phyloP scores from a whole-genome alignment of 768 basidiomycete species.

The Mrakia gelida region DNA sequence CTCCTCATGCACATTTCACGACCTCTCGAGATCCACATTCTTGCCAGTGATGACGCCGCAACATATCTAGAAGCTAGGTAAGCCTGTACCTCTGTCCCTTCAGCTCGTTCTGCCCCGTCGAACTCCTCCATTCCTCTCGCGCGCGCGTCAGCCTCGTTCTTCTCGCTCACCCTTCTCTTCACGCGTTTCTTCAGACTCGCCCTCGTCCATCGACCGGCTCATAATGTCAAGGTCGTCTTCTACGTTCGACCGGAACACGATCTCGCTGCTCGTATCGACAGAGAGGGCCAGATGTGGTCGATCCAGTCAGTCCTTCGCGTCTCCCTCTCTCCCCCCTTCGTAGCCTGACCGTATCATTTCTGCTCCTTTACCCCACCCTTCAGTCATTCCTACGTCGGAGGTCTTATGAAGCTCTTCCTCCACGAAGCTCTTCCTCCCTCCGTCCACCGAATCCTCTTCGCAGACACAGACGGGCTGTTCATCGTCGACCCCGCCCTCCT shows the following conservation, averaged over 20 bases:
- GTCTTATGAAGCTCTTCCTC: conserved; percentile 14
- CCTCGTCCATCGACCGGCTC: conserved; percentile 2
- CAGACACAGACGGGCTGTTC: conserved; percentile 8
- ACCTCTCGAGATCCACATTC: neutral
- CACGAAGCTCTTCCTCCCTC: conserved; percentile 10
- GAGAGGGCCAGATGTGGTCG: conserved; percentile 6
- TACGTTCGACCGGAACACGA: neutral
- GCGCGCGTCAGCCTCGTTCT: neutral
- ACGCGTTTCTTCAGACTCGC: neutral
- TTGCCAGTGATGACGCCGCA: conserved; percentile 8
- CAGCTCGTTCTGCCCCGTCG: no score
- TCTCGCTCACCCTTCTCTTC: neutral
- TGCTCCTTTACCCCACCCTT: no score
- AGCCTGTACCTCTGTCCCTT: neutral
- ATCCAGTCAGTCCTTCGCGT: neutral
- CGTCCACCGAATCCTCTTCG: conserved; percentile 10
- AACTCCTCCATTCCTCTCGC: neutral
- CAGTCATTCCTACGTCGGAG: conserved; percentile 2
- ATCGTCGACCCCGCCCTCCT: conserved; percentile 2
- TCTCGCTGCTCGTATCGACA: conserved; percentile 4
- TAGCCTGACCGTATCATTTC: no score
- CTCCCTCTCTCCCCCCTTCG: no score
- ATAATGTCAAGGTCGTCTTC: neutral
- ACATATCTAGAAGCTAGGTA: neutral
- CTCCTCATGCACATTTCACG: neutral